Evolutionary conservation across 2,329 filamentous ascomycete species (phyloP).

Genomic region (Fusarium cyanostomum): DNA sequence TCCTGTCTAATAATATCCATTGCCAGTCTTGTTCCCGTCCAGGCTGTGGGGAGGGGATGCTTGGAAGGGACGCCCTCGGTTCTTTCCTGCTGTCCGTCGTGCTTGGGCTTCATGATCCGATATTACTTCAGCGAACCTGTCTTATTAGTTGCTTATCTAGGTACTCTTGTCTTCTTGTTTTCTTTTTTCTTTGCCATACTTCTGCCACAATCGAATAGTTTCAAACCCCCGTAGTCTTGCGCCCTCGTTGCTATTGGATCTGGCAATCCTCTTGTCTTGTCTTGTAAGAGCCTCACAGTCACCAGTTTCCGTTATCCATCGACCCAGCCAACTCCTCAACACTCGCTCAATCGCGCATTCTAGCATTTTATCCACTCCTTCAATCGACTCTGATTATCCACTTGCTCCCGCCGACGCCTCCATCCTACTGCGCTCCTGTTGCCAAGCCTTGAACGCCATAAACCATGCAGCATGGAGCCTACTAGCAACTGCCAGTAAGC

Average conservation of each 20-base stretch:
- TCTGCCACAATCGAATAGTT: neutral
- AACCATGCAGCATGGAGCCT: slow-evolving; percentile 17
- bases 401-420: slow-evolving; percentile 18
- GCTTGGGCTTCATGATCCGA: slow-evolving; percentile 19
- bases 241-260: neutral
- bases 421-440: slow-evolving; percentile 23
- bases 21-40: slow-evolving; percentile 8
- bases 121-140: slow-evolving; percentile 17
- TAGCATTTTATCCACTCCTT: slow-evolving; percentile 5
- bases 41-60: neutral
- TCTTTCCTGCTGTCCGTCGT: neutral
- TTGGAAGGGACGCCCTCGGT: slow-evolving; percentile 1
- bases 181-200: neutral
- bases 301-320: slow-evolving; percentile 1
- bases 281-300: slow-evolving; percentile 2
- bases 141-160: neutral
- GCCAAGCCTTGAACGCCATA: slow-evolving; percentile 8
- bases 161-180: neutral
- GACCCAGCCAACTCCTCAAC: slow-evolving; percentile 3
- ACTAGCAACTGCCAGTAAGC: too few species aligned
- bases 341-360: slow-evolving; percentile 7
- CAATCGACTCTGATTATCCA: slow-evolving; percentile 22
- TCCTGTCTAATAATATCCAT: neutral
- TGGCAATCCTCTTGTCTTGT: slow-evolving; percentile 2
- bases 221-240: neutral